Base-by-base conservation (phyloP, 2,329 filamentous ascomycete species). In the Diaporthe batatas region DNA sequence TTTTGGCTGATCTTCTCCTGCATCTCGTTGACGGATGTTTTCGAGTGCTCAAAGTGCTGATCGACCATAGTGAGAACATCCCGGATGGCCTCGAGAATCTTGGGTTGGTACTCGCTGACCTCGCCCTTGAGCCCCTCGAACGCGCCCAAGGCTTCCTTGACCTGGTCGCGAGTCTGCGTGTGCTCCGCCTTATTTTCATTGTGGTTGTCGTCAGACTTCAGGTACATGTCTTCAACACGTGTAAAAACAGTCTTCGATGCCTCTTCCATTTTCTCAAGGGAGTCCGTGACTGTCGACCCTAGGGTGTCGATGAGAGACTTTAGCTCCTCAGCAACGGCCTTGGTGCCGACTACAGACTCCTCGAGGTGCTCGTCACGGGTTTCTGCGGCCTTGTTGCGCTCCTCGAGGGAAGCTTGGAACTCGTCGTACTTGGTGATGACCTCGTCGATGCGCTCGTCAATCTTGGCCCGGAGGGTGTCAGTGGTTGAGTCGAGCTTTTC, bases 351-450 rank as follows among this genome's bases (percentile, higher is more conserved):
- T 10, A 97, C 86, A 6, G 94, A 90, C 71, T 93, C 91, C 73
- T 95, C 90, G 75, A 95, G 91, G 75, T 93, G 89, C 44, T 89
- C 84, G 42, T 94, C 91, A 72, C 93, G 92, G 75, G 93, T 91
- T 77, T 96, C 94, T 70, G 91, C 90, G 44, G 92, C 88, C 76
- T 91, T 91, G 64, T 91, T 89, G 77, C 93, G 93, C 62, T 93
- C 92, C 57, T 97, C 93, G 39, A 94, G 88, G 10, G 90, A 86
- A 25, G 88, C 84, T 79, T 97, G 93, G 75, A 95, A 92, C 74
- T 96, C 94, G 71, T 98, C 95, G 79, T 98, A 97, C 81, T 97
- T 98, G 76, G 88, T 86, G 80, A 97, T 90, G 32, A 99, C 86
- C 76, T 95, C 93, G 73, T 89, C 89, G 77, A 98, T 87, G 77